Percentiles rank a stretch among this genome's conserved stretches.
Conservation (phyloP, 208 protist species). For the Crithidia brevicula region DNA sequence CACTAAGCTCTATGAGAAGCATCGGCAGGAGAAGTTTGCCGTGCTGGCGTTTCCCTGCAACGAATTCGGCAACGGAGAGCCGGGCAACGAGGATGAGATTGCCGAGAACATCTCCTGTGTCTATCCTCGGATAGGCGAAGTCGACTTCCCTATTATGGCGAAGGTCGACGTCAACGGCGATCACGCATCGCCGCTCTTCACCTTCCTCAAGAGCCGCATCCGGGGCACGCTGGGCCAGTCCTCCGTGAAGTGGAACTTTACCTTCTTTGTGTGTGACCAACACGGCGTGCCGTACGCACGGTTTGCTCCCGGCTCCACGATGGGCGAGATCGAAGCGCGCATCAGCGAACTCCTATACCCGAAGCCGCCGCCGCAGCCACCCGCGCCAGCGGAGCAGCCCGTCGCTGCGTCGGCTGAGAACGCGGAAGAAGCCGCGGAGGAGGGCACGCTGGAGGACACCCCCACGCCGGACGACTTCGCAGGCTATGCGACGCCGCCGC, state of each 20-base stretch:
- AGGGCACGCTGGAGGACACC: background rate
- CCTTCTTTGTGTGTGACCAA: constrained; percentile 83
- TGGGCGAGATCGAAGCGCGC: constrained; percentile 59
- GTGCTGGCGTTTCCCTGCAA: constrained; percentile 93
- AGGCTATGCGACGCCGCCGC: constrained; percentile 13
- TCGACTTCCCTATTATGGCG: constrained; percentile 80
- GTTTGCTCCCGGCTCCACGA: constrained; percentile 56
- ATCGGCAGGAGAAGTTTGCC: constrained; percentile 62
- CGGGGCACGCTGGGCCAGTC: constrained; percentile 56
- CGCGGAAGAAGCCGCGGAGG: too few relatives aligned
- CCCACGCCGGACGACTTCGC: constrained; percentile 11
- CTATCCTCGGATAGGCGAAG: constrained; percentile 45
- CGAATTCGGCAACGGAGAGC: constrained; percentile 88
- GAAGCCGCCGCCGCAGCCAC: background rate
- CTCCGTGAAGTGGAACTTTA: constrained; percentile 94
- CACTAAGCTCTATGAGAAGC: constrained; percentile 76
- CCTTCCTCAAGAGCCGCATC: constrained; percentile 70
- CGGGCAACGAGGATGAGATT: constrained; percentile 77
- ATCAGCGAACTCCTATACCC: constrained; percentile 47
- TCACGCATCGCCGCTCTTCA: constrained; percentile 70
- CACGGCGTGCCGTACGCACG: constrained; percentile 57
- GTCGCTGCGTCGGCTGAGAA: too few relatives aligned
- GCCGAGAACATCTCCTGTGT: constrained; percentile 60
- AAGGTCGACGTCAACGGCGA: constrained; percentile 92
- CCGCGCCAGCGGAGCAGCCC: background rate